A percentile compares a stretch with the other conserved stretches of the same genome.
Evolutionary conservation across 441 rosid genomes (phyloP).

Genomic region (Erysimum pusillum): DNA sequence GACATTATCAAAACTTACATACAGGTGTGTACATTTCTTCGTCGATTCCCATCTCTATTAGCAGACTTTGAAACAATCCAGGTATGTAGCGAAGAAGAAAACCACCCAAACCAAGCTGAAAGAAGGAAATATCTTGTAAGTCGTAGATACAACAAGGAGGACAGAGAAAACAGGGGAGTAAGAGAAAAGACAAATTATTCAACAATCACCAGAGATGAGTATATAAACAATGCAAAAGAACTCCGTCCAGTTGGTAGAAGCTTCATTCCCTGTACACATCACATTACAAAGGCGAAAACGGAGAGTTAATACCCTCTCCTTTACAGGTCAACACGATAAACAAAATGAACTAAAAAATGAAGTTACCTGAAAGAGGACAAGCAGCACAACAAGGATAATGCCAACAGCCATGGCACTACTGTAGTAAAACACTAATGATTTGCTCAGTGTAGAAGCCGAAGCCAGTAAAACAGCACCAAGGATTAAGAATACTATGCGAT

Average conservation of each 20-base stretch:
- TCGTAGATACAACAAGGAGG: slow-evolving; percentile 15
- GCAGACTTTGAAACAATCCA: slow-evolving; percentile 59
- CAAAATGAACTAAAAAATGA: neutral
- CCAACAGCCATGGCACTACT: slow-evolving; percentile 94
- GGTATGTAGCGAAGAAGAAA: slow-evolving; percentile 84
- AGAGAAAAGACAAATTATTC: slow-evolving; percentile 11
- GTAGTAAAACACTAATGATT: slow-evolving; percentile 85
- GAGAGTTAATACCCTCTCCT: slow-evolving; percentile 13
- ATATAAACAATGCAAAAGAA: slow-evolving; percentile 82
- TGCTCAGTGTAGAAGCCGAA: slow-evolving; percentile 73
- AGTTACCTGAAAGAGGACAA: slow-evolving; percentile 89
- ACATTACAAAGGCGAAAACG: slow-evolving; percentile 12
- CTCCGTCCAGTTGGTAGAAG: slow-evolving; percentile 88
- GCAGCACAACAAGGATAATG: slow-evolving; percentile 79
- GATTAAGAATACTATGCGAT: slow-evolving; percentile 69
- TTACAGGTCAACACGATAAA: neutral
- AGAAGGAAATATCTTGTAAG: slow-evolving; percentile 9
- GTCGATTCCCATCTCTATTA: slow-evolving; percentile 79
- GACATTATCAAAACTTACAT: slow-evolving; percentile 68
- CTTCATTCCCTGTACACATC: slow-evolving; percentile 83
- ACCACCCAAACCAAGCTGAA: slow-evolving; percentile 87
- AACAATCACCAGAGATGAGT: slow-evolving; percentile 78
- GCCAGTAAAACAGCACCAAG: slow-evolving; percentile 67
- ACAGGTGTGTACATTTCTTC: slow-evolving; percentile 99
- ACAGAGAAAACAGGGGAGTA: slow-evolving; percentile 1